Base-by-base conservation (phyloP, 768 basidiomycete genomes). In the Serendipita sp. region DNA sequence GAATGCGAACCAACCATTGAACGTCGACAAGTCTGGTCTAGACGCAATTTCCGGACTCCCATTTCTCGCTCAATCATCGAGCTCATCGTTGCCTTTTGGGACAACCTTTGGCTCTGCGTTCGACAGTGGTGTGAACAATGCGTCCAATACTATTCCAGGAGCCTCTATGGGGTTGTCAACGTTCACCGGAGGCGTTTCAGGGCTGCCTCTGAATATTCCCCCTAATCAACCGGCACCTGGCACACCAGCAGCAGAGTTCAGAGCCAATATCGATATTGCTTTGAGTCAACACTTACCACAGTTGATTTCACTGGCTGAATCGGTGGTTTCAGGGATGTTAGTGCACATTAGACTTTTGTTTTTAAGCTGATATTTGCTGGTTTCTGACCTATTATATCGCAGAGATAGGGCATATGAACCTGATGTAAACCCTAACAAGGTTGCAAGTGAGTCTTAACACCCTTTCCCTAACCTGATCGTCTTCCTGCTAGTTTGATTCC, bases 341-440 rank as follows among this genome's bases (percentile, higher is more conserved):
- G 56, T 60, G 8, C 4, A 5, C 34, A 5, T 34, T 28, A 24
- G 1, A 24, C 48, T 1, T 41, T 18, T n/a, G 7, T 18, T n/a
- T 18, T n/a, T 8, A 51, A 7, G 3, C 48, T 3, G 10, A 37
- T 4, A 60, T 60, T 28, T 60, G 8, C 8, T 53, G n/a, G 32
- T 41, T 41, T 16, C 18, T 24, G 32, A n/a, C 56, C 32, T 38
- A 16, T 60, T 32, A 8, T 10, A 4, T 34, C n/a, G 56, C 56
- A 60, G 56, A 30, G 56, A 60, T 38, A 60, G 56, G 35, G 56
- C 56, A 4, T 60, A 60, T 38, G 56, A 60, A 37, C 28, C 56
- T 34, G 56, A 60, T 60, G 30, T 60, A n/a, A 60, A 60, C 28
- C 56, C 56, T n/a, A 60, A 60, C 56, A 60, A 60, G n/a, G 35